Evolutionary conservation across 2,329 filamentous ascomycete species (phyloP).

Genomic region (Neofusicoccum umdonicola): DNA sequence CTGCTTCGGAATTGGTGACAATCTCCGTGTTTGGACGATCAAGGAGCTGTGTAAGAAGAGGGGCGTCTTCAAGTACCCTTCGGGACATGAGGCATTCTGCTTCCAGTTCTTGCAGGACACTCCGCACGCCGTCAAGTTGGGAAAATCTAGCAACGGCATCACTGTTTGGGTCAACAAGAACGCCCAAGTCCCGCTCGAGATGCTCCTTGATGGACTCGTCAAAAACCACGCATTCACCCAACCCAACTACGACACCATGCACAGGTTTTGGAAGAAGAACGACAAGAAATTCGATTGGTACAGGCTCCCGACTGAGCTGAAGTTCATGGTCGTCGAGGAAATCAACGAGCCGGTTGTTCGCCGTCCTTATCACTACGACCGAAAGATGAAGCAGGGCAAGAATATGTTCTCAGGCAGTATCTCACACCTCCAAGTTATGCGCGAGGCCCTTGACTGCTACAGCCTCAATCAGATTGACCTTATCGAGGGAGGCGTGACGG

Average conservation of each 20-base stretch:
- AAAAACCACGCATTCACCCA: background rate
- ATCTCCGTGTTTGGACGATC: background rate
- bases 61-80: background rate
- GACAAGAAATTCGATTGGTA: slow-evolving; percentile 4
- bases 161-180: background rate
- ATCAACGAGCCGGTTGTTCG: background rate
- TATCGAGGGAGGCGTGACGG: background rate
- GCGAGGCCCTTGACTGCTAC: too few species aligned
- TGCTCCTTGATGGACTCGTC: background rate
- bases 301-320: background rate
- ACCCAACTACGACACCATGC: background rate
- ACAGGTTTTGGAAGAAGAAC: background rate
- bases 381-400: too few species aligned
- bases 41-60: background rate
- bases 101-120: background rate
- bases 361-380: too few species aligned
- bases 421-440: too few species aligned
- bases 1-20: background rate
- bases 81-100: background rate
- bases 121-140: background rate
- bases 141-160: background rate
- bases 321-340: background rate
- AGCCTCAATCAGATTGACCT: too few species aligned
- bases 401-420: too few species aligned
- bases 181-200: background rate